Conservation (phyloP, 2,329 filamentous ascomycete genomes). For the Trichophyton benhamiae region DNA sequence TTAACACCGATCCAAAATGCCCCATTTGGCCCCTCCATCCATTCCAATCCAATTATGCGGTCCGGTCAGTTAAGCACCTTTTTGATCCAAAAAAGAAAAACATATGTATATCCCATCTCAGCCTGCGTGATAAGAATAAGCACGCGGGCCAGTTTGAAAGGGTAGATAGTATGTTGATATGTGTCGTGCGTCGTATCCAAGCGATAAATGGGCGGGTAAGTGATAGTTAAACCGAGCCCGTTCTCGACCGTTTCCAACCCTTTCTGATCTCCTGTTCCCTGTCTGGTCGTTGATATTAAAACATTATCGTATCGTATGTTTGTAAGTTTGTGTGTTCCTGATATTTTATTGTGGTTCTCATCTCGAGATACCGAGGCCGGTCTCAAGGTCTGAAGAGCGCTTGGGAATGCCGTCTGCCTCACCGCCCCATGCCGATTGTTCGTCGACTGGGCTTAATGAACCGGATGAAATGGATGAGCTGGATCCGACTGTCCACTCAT, state of each 20-base stretch:
- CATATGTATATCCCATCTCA: not conserved
- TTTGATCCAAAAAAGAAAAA: not conserved
- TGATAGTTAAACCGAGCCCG: not conserved
- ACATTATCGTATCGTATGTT: conserved; percentile 1
- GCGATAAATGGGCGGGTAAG: not conserved
- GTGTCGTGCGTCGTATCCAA: not conserved
- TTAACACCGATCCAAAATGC: not conserved
- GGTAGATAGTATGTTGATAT: not conserved
- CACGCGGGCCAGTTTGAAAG: too few species aligned
- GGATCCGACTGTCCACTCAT: conserved; percentile 83
- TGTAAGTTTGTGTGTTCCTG: not conserved
- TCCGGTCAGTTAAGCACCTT: not conserved
- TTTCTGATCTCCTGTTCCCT: not conserved
- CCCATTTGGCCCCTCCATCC: not conserved
- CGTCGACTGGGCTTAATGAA: conserved; percentile 50
- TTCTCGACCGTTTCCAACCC: conserved; percentile 18
- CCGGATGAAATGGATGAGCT: conserved; percentile 62
- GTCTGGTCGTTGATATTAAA: not conserved
- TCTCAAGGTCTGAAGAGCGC: conserved; percentile 29
- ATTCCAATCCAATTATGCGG: too few species aligned
- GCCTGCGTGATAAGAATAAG: not conserved
- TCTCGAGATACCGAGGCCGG: conserved; percentile 19
- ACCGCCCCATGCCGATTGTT: conserved; percentile 36
- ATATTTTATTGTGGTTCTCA: conserved; percentile 12
- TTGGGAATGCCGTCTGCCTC: conserved; percentile 21